Conservation (phyloP, 2,329 filamentous ascomycete genomes). For the Fusarium multiceps region DNA sequence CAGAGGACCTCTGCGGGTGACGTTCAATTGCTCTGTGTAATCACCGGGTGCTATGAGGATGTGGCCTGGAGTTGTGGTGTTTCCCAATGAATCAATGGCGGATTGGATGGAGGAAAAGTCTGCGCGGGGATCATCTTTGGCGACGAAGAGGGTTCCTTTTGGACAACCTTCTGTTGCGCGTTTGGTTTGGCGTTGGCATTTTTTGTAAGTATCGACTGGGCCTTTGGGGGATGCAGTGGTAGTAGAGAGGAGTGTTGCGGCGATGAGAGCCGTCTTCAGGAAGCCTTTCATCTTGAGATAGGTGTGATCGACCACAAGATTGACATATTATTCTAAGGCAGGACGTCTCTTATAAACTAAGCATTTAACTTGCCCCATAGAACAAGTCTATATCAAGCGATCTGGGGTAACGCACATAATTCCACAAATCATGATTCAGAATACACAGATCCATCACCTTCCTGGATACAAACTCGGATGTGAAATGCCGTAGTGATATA, state of each 20-base stretch:
- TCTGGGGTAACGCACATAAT: not conserved
- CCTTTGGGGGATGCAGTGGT: not conserved
- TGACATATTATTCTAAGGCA: not conserved
- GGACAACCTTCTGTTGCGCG: slow-evolving; percentile 52
- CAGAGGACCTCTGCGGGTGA: slow-evolving; percentile 70
- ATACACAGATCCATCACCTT: not conserved
- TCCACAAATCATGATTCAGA: slow-evolving; percentile 21
- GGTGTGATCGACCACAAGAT: not conserved
- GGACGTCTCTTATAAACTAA: not conserved
- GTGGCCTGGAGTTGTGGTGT: slow-evolving; percentile 39
- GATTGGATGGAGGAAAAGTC: slow-evolving; percentile 54
- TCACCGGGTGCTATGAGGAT: slow-evolving; percentile 70
- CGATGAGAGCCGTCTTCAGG: not conserved
- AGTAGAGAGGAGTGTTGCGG: not conserved
- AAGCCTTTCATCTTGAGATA: not conserved
- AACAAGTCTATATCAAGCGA: not conserved
- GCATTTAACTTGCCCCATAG: not conserved
- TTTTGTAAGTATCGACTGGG: slow-evolving; percentile 35
- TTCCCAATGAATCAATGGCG: slow-evolving; percentile 55
- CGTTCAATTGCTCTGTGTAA: slow-evolving; percentile 73
- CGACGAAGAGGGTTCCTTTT: slow-evolving; percentile 56
- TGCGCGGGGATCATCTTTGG: slow-evolving; percentile 49
- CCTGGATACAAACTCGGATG: not conserved
- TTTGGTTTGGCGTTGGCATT: slow-evolving; percentile 34
- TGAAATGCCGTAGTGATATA: slow-evolving; percentile 11